Conservation (phyloP, 2,329 filamentous ascomycete species). For the Trichoderma lentiforme region DNA sequence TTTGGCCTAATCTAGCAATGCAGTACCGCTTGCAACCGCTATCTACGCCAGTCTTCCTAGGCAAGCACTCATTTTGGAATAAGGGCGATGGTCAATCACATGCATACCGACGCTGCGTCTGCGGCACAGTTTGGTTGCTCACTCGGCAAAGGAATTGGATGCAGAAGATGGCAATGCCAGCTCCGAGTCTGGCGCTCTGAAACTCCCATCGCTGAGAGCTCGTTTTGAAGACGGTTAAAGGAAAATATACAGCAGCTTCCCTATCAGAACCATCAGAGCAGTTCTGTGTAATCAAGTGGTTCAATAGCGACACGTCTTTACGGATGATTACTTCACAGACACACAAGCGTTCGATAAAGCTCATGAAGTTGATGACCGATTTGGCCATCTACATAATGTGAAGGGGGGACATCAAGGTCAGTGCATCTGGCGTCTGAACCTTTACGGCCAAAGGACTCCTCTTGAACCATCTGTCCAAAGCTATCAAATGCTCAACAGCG, state of each 20-base stretch:
- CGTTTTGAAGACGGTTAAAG: slow-evolving; percentile 23
- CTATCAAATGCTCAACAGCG: slow-evolving; percentile 45
- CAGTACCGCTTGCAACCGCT: not conserved
- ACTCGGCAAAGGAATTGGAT: not conserved
- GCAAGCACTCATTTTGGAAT: not conserved
- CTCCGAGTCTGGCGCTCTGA: not conserved
- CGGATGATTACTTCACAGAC: slow-evolving; percentile 35
- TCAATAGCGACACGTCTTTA: slow-evolving; percentile 37
- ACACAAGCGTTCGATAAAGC: slow-evolving; percentile 37
- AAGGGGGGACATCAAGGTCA: slow-evolving; percentile 32
- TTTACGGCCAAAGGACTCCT: slow-evolving; percentile 28
- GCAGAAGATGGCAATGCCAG: slow-evolving; percentile 20
- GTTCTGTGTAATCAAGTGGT: slow-evolving; percentile 37
- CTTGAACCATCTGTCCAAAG: slow-evolving; percentile 40
- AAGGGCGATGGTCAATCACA: slow-evolving; percentile 14
- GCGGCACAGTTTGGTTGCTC: slow-evolving; percentile 15
- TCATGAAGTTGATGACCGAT: slow-evolving; percentile 34
- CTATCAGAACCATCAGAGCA: slow-evolving; percentile 33
- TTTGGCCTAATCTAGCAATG: not conserved
- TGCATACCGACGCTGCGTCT: slow-evolving; percentile 18
- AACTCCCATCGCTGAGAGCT: slow-evolving; percentile 19
- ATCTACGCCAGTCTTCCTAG: not conserved
- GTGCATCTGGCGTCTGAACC: slow-evolving; percentile 34
- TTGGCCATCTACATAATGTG: slow-evolving; percentile 30
- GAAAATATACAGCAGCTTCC: slow-evolving; percentile 29